Conservation (phyloP, 2,329 filamentous ascomycete genomes). For the Camillea tinctor region DNA sequence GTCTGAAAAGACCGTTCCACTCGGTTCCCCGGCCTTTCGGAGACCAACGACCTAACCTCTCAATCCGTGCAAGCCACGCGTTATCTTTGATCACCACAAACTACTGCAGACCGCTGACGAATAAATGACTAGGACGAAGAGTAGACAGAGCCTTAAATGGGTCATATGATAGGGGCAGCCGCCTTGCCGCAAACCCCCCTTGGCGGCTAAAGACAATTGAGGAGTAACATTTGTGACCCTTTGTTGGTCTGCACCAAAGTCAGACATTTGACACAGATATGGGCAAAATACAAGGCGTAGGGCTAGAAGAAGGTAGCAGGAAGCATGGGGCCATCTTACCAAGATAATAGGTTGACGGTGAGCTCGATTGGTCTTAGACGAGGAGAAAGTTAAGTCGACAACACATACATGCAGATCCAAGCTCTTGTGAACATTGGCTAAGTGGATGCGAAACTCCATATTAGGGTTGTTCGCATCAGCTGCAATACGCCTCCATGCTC, state of each 20-base stretch:
- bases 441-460: background rate
- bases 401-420: background rate
- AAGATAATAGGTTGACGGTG: background rate
- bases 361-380: background rate
- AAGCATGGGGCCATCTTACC: background rate
- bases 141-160: background rate
- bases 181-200: background rate
- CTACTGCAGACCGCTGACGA: background rate
- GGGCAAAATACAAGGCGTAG: background rate
- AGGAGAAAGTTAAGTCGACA: background rate
- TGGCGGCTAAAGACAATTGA: background rate
- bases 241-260: background rate
- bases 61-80: background rate
- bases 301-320: background rate
- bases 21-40: background rate
- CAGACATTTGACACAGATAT: background rate
- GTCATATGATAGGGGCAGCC: background rate
- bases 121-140: background rate
- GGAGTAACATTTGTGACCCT: background rate
- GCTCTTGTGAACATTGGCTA: background rate
- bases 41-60: background rate
- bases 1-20: background rate
- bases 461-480: background rate
- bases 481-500: background rate
- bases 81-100: background rate